These are phyloP conservation scores for Kondoa subrosea DNA, from an alignment of 768 basidiomycete species.

Conservation along the genomic window DNA sequence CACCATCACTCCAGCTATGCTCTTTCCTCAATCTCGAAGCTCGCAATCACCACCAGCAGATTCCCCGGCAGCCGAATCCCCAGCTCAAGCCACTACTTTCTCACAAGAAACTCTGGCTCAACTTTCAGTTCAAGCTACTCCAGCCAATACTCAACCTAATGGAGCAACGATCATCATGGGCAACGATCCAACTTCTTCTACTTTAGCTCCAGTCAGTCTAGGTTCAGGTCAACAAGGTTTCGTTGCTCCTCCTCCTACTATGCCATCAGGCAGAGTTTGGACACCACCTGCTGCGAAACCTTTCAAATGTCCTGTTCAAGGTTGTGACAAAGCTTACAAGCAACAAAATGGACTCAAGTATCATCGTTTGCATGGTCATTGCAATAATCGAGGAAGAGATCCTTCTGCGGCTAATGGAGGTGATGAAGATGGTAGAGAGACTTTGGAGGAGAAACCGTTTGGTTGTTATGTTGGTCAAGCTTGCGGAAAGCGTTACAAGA, in stretches of 20 bases:
- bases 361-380: conserved; percentile 29
- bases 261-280: conserved; percentile 16
- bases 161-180: conserved; percentile 15
- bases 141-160: conserved; percentile 10
- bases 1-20: conserved; percentile 24
- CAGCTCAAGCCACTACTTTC: not conserved
- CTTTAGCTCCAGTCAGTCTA: conserved; percentile 18
- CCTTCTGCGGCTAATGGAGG: conserved; percentile 27
- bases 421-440: conserved; percentile 37
- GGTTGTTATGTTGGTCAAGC: conserved; percentile 34
- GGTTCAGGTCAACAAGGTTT: not conserved
- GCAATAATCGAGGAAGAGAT: conserved; percentile 23
- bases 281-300: conserved; percentile 45
- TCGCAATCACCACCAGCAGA: not conserved
- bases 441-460: conserved; percentile 18
- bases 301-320: conserved; percentile 40
- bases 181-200: conserved; percentile 24
- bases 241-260: conserved; percentile 3
- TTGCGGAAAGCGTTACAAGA: conserved; percentile 67
- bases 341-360: conserved; percentile 32
- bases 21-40: conserved; percentile 18
- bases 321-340: conserved; percentile 32
- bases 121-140: not conserved
- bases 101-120: not conserved
- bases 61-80: not conserved